Evolutionary conservation across 176 grass and related monocot genomes (phyloP).

Genomic region (Melocanna baccifera): DNA sequence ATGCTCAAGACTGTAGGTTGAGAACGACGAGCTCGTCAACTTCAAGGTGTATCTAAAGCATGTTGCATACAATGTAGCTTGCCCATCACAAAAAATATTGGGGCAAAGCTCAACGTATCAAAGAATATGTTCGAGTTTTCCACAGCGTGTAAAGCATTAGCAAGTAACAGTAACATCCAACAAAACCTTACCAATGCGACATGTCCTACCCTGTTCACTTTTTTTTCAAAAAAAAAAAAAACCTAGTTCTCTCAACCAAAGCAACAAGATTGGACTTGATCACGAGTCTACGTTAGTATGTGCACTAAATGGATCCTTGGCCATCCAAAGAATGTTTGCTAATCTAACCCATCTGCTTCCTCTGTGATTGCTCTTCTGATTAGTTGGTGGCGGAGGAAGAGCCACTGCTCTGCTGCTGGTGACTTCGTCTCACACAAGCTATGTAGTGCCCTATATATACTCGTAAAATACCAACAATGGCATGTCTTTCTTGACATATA

Average conservation of each 20-base stretch:
- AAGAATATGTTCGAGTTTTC: neutral
- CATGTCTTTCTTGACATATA: too few species aligned
- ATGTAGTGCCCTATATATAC: too few species aligned
- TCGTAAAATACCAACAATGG: too few species aligned
- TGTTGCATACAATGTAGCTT: neutral
- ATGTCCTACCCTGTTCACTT: neutral
- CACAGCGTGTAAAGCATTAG: neutral
- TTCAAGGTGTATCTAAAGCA: neutral
- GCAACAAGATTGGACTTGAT: constrained; percentile 17
- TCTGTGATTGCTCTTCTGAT: too few species aligned
- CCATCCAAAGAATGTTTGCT: neutral
- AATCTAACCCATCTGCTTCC: neutral
- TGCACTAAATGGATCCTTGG: constrained; percentile 11
- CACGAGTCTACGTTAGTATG: too few species aligned
- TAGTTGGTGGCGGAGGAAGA: too few species aligned
- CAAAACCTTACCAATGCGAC: neutral
- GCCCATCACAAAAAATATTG: neutral
- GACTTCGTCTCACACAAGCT: too few species aligned
- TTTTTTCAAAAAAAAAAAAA: neutral
- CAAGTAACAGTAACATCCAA: neutral
- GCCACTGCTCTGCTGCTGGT: too few species aligned
- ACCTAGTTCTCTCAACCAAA: neutral
- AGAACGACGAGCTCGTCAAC: neutral
- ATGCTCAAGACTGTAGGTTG: neutral
- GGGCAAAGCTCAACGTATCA: neutral